phyloP scores from a whole-genome alignment of 2,329 filamentous ascomycete species.

The Trichoderma sp. region DNA sequence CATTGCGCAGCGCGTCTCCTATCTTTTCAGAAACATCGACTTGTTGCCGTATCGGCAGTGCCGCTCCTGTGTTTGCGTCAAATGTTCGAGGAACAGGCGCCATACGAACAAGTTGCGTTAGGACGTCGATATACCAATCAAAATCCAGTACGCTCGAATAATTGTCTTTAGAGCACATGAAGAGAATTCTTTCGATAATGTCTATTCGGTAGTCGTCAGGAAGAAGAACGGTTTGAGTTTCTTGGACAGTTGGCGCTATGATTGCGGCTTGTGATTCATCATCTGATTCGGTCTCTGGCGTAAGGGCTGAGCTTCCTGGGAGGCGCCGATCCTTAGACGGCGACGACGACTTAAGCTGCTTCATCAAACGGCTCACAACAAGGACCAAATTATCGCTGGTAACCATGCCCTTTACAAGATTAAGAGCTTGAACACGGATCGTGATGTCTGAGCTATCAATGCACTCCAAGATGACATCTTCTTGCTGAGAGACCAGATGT shows the following conservation, averaged over 20 bases:
- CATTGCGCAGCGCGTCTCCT: constrained; percentile 82
- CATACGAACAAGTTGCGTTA: constrained; percentile 81
- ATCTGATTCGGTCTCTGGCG: constrained; percentile 50
- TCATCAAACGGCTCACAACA: constrained; percentile 84
- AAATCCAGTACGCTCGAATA: constrained; percentile 88
- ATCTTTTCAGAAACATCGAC: constrained; percentile 67
- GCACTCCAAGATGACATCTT: constrained; percentile 94
- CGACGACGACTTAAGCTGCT: constrained; percentile 72
- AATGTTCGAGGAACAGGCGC: constrained; percentile 53
- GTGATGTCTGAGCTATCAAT: constrained; percentile 96
- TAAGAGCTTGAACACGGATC: constrained; percentile 88
- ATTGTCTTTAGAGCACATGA: constrained; percentile 87
- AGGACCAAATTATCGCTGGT: constrained; percentile 79
- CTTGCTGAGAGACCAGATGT: constrained; percentile 83
- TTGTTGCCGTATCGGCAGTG: constrained; percentile 31
- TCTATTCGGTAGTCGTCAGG: constrained; percentile 84
- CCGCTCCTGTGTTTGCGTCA: constrained; percentile 41
- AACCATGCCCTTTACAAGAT: constrained; percentile 92
- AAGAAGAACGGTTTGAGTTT: constrained; percentile 58
- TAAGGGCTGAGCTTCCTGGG: constrained; percentile 48
- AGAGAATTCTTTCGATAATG: constrained; percentile 79
- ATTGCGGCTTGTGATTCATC: constrained; percentile 51
- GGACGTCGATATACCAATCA: constrained; percentile 93
- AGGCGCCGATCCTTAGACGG: constrained; percentile 50
- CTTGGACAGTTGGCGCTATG: constrained; percentile 37